These are phyloP conservation scores for Auriscalpium orientale DNA, from an alignment of 768 basidiomycete genomes.

Conservation along the genomic window DNA sequence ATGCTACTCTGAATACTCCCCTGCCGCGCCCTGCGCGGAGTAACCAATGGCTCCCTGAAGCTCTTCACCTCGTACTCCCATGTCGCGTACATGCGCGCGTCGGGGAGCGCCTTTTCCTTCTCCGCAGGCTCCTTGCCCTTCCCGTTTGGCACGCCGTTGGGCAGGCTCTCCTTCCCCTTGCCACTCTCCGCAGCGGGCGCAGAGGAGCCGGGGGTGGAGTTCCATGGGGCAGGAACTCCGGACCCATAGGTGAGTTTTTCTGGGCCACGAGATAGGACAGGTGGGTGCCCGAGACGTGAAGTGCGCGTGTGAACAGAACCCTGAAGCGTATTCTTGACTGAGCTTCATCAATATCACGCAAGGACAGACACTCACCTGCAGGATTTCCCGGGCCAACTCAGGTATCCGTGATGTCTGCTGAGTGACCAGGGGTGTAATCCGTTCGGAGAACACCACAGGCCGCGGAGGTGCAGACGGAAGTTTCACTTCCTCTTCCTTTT, in stretches of 20 bases:
- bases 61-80: conserved; percentile 43
- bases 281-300: conserved; percentile 58
- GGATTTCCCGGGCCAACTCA: conserved; percentile 54
- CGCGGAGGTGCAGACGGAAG: conserved; percentile 31
- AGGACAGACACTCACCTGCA: conserved; percentile 44
- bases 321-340: conserved; percentile 22
- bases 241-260: conserved; percentile 35
- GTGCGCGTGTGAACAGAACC: conserved; percentile 50
- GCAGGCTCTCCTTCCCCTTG: conserved; percentile 17
- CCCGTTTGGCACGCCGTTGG: conserved; percentile 21
- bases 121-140: conserved; percentile 16
- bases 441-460: conserved; percentile 36
- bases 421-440: conserved; percentile 56
- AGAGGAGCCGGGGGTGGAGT: conserved; percentile 22
- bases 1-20: conserved; percentile 13
- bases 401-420: conserved; percentile 61
- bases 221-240: conserved; percentile 38
- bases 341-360: background rate
- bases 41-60: conserved; percentile 29
- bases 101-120: conserved; percentile 29
- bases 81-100: conserved; percentile 42
- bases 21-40: conserved; percentile 19
- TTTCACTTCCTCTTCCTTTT: conserved; percentile 46
- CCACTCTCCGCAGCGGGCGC: conserved; percentile 13
- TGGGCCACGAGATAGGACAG: conserved; percentile 45